Evolutionary conservation across 768 basidiomycete genomes (phyloP), one percentile per base, ranked within the genome.

Genomic region (Boletus eberwhitei): DNA sequence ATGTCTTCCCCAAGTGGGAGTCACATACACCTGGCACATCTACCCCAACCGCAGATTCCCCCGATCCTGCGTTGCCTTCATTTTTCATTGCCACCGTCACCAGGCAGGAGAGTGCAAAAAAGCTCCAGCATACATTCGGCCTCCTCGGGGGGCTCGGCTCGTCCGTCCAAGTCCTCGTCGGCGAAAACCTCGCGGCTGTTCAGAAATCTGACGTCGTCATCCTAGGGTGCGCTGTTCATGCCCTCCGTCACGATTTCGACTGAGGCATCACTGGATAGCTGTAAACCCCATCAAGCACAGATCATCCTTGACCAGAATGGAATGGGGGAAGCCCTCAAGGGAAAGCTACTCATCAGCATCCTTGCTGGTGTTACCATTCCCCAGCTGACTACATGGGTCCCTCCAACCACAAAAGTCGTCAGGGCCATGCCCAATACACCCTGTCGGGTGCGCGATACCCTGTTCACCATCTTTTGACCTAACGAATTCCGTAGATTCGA

Each of bases 351-450:
- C 55, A 90, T 98, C 71, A 98, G 95, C 66, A 97, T 98, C 68
- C 86, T 98, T 32, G 95, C 97, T n/a, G 97, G 97, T 60, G 88
- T 97, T 5, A 98, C 90, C 29, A 88, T 98, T 59, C 58, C 76
- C 34, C 95, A 98, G 70, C 75, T 98, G 36, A 73, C 77, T 42
- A 78, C 71, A 6, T 89, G 88, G 88, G 90, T 94, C 32, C 75
- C 76, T 24, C 78, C 86, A 3, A 78, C 77, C n/a, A 93, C 92
- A 40, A 85, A 83, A 61, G 88, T 98, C 55, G 86, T 98, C 55
- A 86, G 97, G 53, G 91, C 93, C 12, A 99, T 99, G 97, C 95
- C 97, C 59, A 99, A 99, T 67, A 98, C 96, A 2, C 94, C 97
- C 19, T 93, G 90, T 76, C 91, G 91, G 71, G 96, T 94, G 57